Conservation (phyloP, 2,329 filamentous ascomycete species). For the Calonectria montana region DNA sequence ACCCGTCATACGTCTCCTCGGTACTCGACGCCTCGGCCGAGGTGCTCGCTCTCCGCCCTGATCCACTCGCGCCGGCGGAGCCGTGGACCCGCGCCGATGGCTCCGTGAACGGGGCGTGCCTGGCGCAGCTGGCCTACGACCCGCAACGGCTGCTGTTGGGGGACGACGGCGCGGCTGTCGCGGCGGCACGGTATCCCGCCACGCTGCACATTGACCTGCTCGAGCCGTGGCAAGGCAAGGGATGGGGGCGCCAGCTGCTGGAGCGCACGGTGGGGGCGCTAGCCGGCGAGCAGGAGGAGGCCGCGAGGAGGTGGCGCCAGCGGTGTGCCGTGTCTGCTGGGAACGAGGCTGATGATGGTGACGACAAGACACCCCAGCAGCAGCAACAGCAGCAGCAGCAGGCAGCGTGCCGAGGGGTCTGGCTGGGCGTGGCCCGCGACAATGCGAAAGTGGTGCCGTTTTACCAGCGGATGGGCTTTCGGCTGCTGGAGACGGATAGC, state of each 20-base stretch:
- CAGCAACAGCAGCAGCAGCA: no score
- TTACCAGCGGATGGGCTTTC: slow-evolving; percentile 60
- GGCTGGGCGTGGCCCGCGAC: slow-evolving; percentile 58
- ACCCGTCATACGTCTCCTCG: slow-evolving; percentile 51
- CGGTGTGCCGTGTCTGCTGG: background rate
- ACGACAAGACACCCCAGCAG: background rate
- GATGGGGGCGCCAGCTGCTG: slow-evolving; percentile 58
- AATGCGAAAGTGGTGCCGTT: slow-evolving; percentile 61
- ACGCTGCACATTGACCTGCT: slow-evolving; percentile 64
- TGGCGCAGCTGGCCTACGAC: slow-evolving; percentile 57
- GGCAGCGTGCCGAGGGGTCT: slow-evolving; percentile 47
- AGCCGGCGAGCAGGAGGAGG: slow-evolving; percentile 30
- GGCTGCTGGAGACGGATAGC: slow-evolving; percentile 49
- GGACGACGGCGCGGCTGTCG: slow-evolving; percentile 49
- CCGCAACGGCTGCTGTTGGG: slow-evolving; percentile 52
- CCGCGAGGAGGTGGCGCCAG: background rate
- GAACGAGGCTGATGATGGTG: background rate
- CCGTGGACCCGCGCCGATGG: slow-evolving; percentile 45
- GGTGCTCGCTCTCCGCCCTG: slow-evolving; percentile 31
- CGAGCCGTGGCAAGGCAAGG: slow-evolving; percentile 52
- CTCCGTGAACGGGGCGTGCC: slow-evolving; percentile 40
- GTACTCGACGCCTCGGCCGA: slow-evolving; percentile 47
- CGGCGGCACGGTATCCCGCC: slow-evolving; percentile 48
- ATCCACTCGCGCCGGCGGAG: slow-evolving; percentile 44
- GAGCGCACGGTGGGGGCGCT: slow-evolving; percentile 55